Evolutionary conservation across 208 protist species (phyloP).

Genomic region (Trypanosoma boissoni): DNA sequence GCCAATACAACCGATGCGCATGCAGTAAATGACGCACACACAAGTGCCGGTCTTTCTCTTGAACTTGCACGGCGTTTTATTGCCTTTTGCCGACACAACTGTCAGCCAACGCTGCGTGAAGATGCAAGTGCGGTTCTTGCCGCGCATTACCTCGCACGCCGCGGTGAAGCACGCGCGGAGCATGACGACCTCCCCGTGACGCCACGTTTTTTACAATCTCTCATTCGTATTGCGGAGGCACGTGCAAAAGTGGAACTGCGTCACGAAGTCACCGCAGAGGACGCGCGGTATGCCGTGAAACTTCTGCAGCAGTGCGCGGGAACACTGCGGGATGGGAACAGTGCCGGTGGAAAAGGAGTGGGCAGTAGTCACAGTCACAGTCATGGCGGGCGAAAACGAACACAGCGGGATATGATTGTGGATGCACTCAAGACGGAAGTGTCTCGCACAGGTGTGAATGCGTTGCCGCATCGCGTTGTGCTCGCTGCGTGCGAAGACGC

Average conservation of each 20-base stretch:
- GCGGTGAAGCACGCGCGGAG: constrained; percentile 31
- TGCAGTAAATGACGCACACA: neutral
- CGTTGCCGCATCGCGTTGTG: constrained; percentile 49
- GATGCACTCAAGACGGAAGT: constrained; percentile 63
- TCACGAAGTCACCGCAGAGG: constrained; percentile 80
- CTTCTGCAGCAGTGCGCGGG: constrained; percentile 78
- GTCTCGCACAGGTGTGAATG: constrained; percentile 44
- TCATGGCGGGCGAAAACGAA: constrained; percentile 33
- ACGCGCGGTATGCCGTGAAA: constrained; percentile 91
- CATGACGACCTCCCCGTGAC: constrained; percentile 90
- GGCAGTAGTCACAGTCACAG: too few species aligned
- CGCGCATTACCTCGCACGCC: constrained; percentile 62
- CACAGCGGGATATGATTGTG: constrained; percentile 64
- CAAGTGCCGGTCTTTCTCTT: constrained; percentile 33
- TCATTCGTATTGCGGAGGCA: constrained; percentile 93
- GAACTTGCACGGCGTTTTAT: constrained; percentile 71
- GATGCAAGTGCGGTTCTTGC: constrained; percentile 62
- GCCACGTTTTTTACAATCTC: constrained; percentile 94
- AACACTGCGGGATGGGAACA: constrained; percentile 11
- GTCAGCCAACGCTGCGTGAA: constrained; percentile 51
- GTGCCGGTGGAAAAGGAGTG: neutral
- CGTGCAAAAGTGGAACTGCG: constrained; percentile 91
- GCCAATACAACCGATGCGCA: neutral
- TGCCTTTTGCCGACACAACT: constrained; percentile 59
- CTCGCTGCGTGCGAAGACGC: constrained; percentile 65